phyloP scores from a whole-genome alignment of 2,329 filamentous ascomycete genomes.

The Alternaria rosae region DNA sequence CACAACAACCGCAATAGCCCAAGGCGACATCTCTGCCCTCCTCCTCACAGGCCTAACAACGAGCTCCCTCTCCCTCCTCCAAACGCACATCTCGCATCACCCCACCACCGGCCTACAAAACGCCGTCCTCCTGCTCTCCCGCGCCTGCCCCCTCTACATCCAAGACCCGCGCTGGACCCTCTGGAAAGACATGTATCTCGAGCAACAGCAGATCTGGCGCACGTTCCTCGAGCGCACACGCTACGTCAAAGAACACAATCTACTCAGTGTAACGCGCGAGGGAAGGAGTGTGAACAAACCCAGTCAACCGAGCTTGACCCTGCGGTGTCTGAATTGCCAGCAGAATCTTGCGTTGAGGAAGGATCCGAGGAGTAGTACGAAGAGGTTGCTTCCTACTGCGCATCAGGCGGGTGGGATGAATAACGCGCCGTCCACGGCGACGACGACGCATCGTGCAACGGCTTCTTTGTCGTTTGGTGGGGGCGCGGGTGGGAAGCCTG shows the following conservation, averaged over 20 bases:
- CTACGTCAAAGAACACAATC: conserved; percentile 79
- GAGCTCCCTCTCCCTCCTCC: conserved; percentile 75
- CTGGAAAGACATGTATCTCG: conserved; percentile 79
- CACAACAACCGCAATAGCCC: conserved; percentile 65
- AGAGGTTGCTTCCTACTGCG: conserved; percentile 31
- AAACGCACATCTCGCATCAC: conserved; percentile 77
- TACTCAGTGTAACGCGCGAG: conserved; percentile 68
- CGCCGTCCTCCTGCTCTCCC: conserved; percentile 75
- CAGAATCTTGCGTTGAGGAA: conserved; percentile 58
- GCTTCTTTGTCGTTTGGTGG: neutral
- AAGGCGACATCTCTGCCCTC: conserved; percentile 78
- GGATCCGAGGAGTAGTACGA: conserved; percentile 23
- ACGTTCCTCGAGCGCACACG: conserved; percentile 77
- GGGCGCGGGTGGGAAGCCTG: neutral
- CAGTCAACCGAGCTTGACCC: conserved; percentile 70
- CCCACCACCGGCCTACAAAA: conserved; percentile 73
- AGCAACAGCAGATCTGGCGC: conserved; percentile 73
- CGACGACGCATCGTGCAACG: neutral
- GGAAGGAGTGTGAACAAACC: conserved; percentile 70
- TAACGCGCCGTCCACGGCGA: neutral
- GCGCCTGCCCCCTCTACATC: conserved; percentile 77
- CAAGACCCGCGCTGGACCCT: conserved; percentile 76
- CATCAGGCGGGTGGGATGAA: neutral
- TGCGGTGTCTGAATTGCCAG: conserved; percentile 79
- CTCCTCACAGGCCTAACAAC: conserved; percentile 80